These are phyloP conservation scores for Fusarium pseudoanthophilum DNA, from an alignment of 2,329 filamentous ascomycete genomes.

Conservation along the genomic window DNA sequence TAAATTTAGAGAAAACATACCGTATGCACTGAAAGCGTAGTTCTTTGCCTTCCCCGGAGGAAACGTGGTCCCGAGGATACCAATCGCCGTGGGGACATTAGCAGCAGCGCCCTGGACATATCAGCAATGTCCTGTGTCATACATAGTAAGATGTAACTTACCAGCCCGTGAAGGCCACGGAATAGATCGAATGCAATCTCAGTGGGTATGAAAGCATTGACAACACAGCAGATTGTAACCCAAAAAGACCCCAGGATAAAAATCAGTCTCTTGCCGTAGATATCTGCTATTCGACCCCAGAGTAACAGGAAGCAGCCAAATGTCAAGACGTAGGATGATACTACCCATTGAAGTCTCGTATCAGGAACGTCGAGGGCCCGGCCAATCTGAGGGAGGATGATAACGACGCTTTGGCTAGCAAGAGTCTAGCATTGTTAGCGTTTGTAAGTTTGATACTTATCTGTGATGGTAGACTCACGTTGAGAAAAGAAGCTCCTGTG, in stretches of 20 bases:
- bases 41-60: conserved; percentile 75
- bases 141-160: conserved; percentile 22
- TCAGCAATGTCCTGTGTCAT: not conserved
- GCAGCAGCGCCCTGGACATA: conserved; percentile 67
- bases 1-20: conserved; percentile 45
- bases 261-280: conserved; percentile 73
- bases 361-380: conserved; percentile 66
- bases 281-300: conserved; percentile 74
- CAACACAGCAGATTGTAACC: conserved; percentile 67
- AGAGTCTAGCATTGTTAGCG: conserved; percentile 36
- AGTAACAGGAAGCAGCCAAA: conserved; percentile 76
- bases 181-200: conserved; percentile 76
- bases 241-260: conserved; percentile 73
- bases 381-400: conserved; percentile 67
- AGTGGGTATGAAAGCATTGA: conserved; percentile 71
- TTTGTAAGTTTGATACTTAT: not conserved
- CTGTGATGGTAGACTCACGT: conserved; percentile 51
- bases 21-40: conserved; percentile 74
- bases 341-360: conserved; percentile 71
- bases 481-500: conserved; percentile 66
- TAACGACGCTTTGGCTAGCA: conserved; percentile 45
- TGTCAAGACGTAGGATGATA: conserved; percentile 72
- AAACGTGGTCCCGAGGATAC: conserved; percentile 75
- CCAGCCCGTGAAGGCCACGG: conserved; percentile 72
- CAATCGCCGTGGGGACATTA: conserved; percentile 77